Evolutionary conservation across 2,329 filamentous ascomycete species (phyloP), one percentile per base, ranked within the genome.

Genomic region (Microascus cirrosus): DNA sequence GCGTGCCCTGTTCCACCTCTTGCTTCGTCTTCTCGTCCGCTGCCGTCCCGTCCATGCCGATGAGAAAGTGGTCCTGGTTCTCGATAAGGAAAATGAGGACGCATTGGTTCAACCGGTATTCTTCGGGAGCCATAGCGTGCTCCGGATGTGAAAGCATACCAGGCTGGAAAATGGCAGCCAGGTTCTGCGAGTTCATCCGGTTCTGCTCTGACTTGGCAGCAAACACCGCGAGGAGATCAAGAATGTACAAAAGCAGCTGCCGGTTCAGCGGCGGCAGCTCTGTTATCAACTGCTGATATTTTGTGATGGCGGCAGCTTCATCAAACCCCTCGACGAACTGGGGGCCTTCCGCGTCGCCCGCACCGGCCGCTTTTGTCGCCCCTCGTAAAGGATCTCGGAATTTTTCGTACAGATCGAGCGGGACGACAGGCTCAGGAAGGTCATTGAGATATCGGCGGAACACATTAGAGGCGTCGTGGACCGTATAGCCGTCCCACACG

Each of bases 11-110:
- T 62, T 84, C 78, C 51, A 86, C 80, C 64, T 82, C 80, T 64
- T 81, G 76, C 63, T 81, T 80, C 1, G 82, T 86, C 67, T 81
- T 85, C 68, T 95, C 90, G 68, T 96, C 92, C n/a, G 92, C 89
- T n/a, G 85, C 92, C n/a, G 92, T 96, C 52, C 94, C 94, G 68
- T 91, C 90, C 94, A 99, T 99, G 58, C 94, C 94, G 62, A 99
- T 95, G 63, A 99, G 77, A 77, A 99, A 99, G 71, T 96, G 90
- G 67, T 99, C 94, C 70, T 99, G 94, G 66, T 99, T 96, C 68
- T 97, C 92, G 63, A 99, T 99, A 64, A 99, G 75, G 71, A 99
- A 99, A 55, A 99, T 96, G 62, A 99, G 81, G 22, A 99, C 93
- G 66, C 94, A 93, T 77, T 99, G 94, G 68, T 95, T 97, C 6